phyloP scores from a whole-genome alignment of 495 filamentous ascomycete species.

The Aspergillus avenaceus region DNA sequence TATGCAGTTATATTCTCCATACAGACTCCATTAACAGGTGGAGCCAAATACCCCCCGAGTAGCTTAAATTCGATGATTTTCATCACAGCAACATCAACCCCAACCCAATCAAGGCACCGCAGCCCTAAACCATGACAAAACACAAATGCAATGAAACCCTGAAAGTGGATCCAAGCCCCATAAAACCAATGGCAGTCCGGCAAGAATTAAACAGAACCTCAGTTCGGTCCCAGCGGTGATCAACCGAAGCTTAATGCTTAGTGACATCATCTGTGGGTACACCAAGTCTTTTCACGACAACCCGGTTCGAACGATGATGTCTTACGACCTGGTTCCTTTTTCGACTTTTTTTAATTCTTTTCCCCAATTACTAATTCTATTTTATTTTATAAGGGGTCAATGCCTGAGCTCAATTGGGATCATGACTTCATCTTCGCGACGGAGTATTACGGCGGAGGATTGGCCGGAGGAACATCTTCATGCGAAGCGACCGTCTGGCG shows the following conservation, averaged over 20 bases:
- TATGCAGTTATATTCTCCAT: too few relatives aligned
- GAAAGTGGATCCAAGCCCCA: too few relatives aligned
- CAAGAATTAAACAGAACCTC: background rate
- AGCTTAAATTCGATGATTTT: too few relatives aligned
- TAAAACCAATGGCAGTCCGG: too few relatives aligned
- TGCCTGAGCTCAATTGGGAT: background rate
- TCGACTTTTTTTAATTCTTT: background rate
- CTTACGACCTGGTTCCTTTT: background rate
- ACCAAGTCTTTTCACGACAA: background rate
- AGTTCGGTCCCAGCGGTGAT: background rate
- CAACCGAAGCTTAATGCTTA: background rate
- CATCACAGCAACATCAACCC: too few relatives aligned
- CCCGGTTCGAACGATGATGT: background rate
- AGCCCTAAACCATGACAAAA: too few relatives aligned
- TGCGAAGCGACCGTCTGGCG: background rate
- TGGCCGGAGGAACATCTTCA: constrained; percentile 3
- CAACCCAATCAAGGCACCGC: too few relatives aligned
- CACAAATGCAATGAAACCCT: too few relatives aligned
- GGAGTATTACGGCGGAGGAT: constrained; percentile 1
- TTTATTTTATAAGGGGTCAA: too few relatives aligned
- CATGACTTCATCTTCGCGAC: background rate
- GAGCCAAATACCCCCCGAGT: too few relatives aligned
- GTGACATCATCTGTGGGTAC: background rate
- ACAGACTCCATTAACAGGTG: too few relatives aligned
- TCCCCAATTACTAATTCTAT: too few relatives aligned